Conservation (phyloP, 345 rosid genomes). For the Rubroshorea leprosula region DNA sequence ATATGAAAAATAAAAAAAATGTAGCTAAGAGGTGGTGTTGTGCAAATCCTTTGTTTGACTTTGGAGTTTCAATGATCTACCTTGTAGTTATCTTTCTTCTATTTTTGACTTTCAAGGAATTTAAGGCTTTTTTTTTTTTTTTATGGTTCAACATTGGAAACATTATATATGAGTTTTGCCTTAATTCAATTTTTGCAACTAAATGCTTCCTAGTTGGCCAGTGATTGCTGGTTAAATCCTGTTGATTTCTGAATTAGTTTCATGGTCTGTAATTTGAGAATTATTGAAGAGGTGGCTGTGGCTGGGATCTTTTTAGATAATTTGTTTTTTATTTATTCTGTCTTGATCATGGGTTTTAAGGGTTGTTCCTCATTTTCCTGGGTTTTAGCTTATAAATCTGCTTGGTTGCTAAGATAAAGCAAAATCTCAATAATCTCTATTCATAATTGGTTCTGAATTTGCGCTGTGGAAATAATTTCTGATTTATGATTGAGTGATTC, state of each 20-base stretch:
- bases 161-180: no score
- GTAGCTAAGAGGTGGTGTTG: no score
- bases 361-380: background rate
- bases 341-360: background rate
- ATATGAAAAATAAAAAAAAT: no score
- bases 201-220: no score
- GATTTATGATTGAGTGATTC: no score
- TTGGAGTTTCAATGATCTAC: background rate
- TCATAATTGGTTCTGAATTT: background rate
- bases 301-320: no score
- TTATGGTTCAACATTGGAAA: no score
- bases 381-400: slow-evolving; percentile 11
- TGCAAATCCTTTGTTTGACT: slow-evolving; percentile 18
- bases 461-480: background rate
- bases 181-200: no score
- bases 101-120: background rate
- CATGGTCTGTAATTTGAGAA: slow-evolving; percentile 16
- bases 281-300: no score
- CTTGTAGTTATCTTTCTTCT: background rate
- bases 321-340: background rate
- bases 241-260: slow-evolving; percentile 17
- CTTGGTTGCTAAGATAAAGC: slow-evolving; percentile 1
- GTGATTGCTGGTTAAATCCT: background rate
- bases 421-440: background rate
- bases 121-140: slow-evolving; percentile 1